phyloP scores from a whole-genome alignment of 345 rosid genomes.

The Sonneratia caseolaris region DNA sequence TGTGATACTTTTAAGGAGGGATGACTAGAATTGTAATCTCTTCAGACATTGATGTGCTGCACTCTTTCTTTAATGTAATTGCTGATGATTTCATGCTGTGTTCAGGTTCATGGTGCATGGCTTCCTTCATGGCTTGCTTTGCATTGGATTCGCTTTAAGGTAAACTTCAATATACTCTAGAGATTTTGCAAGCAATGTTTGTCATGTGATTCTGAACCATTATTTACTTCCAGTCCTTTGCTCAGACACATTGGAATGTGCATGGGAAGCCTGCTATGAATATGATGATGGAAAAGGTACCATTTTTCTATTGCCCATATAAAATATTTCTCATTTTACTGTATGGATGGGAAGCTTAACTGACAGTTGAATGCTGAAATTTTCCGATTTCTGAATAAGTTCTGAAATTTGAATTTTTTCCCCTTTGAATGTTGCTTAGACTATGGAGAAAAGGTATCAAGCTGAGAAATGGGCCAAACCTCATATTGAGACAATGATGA shows the following conservation, averaged over 20 bases:
- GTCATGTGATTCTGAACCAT: conserved; percentile 2
- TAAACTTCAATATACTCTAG: conserved; percentile 13
- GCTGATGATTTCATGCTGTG: conserved; percentile 1
- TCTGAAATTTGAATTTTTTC: not conserved
- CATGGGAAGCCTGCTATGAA: conserved; percentile 80
- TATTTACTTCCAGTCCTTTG: conserved; percentile 28
- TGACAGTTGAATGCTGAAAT: not conserved
- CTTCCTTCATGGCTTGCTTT: conserved; percentile 78
- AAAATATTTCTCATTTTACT: not conserved
- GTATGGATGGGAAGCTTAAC: not conserved
- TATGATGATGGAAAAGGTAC: conserved; percentile 54
- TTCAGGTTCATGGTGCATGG: conserved; percentile 90
- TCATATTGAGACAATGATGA: conserved; percentile 52
- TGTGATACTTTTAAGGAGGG: not conserved
- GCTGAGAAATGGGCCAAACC: conserved; percentile 86
- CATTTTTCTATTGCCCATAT: conserved; percentile 1
- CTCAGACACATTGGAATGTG: conserved; percentile 52
- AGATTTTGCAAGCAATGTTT: not conserved
- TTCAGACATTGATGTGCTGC: not conserved
- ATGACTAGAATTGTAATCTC: not conserved
- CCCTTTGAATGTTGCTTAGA: conserved; percentile 28
- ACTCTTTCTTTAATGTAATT: not conserved
- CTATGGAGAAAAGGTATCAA: conserved; percentile 47
- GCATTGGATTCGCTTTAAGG: conserved; percentile 47
- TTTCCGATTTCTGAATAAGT: not conserved